Conservation (phyloP, 768 basidiomycete species). For the Mycena pura region DNA sequence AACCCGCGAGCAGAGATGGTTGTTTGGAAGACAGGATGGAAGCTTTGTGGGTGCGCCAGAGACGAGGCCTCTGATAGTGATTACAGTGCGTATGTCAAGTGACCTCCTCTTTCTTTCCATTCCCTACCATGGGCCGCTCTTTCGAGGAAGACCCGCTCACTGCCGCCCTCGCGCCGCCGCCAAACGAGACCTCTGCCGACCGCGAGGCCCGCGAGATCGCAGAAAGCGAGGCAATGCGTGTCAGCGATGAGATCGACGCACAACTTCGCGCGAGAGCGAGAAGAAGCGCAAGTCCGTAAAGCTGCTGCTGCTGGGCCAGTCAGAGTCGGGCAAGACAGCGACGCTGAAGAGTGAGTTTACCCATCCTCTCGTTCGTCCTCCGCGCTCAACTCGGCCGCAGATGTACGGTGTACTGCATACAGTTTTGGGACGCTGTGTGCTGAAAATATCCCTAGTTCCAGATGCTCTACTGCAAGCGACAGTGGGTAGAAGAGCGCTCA, state of each 20-base stretch:
- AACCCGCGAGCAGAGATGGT: constrained; percentile 28
- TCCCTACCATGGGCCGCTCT: constrained; percentile 18
- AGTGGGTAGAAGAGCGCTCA: constrained; percentile 72
- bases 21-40: constrained; percentile 46
- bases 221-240: constrained; percentile 67
- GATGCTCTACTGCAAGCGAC: constrained; percentile 69
- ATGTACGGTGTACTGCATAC: constrained; percentile 1
- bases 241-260: constrained; percentile 81
- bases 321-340: constrained; percentile 80
- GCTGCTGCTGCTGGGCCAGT: constrained; percentile 70
- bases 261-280: constrained; percentile 60
- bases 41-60: constrained; percentile 42
- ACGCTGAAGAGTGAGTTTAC: constrained; percentile 71
- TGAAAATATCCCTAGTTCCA: constrained; percentile 66
- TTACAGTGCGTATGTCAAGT: constrained; percentile 5
- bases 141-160: constrained; percentile 68
- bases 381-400: constrained; percentile 18
- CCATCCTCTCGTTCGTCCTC: not conserved
- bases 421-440: not conserved
- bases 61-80: constrained; percentile 29
- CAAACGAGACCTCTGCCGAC: constrained; percentile 65
- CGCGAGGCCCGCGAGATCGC: constrained; percentile 60
- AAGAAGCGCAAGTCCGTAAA: constrained; percentile 75
- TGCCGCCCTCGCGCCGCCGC: constrained; percentile 64
- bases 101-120: not conserved